Evolutionary conservation across 208 protist species (phyloP), one percentile per base, ranked within the genome.

Genomic region (Phytomonas sp.): DNA sequence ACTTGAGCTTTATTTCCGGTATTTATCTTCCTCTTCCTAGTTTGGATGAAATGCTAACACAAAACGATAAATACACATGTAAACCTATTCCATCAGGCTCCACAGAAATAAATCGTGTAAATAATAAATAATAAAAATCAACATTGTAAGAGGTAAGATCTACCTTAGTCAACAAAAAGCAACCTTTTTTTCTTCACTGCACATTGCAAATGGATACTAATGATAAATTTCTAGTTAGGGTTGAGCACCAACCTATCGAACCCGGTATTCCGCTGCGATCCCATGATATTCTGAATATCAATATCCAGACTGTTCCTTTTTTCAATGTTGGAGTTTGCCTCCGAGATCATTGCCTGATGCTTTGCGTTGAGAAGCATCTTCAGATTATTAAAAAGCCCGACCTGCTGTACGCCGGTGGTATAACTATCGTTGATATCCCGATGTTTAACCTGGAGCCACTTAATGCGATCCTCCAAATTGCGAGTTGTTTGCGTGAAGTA

Each of bases 391-490:
- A 78, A 80, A 69, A 70, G 94, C 76, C 92, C 86, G 33, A 97
- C 87, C 70, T 97, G 92, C 71, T 93, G 86, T 59, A 92, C 84
- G 71, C 74, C 81, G 8, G 70, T 71, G 70, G 89, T 86, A 77
- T 95, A 89, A 52, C 86, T 91, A 12, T 93, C 88, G 60, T 97
- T 86, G 49, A 97, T 78, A 49, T 92, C 84, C 23, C 87, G 86
- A 23, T 84, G 88, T 49, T 84, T 79, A 62, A 74, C 66, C 77
- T 97, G 92, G 74, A 93, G 37, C 30, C 91, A 81, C 40, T 86
- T 81, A 29, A 83, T 83, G 14, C 84, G 82, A 12, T 72, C 66
- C 79, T 94, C 83, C 29, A 94, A 71, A 26, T 60, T 78, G 69
- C 74, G 69, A 19, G 79, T 83, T 31, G 77, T 67, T 34, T 83